Conservation (phyloP, 306 rosid species). For the Oxytropis ochrocephala region DNA sequence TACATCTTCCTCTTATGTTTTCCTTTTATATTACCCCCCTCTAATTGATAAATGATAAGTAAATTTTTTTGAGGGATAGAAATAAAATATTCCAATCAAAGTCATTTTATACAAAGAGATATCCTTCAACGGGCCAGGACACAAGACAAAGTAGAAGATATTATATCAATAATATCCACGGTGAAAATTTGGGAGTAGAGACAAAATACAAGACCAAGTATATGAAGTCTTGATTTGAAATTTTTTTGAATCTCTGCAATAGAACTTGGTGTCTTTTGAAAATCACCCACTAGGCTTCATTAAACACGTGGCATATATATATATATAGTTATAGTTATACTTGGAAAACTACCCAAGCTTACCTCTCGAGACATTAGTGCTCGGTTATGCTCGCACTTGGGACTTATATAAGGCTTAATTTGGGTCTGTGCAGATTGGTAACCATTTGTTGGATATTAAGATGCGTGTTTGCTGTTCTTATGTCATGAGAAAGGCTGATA, state of each 20-base stretch:
- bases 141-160: not conserved
- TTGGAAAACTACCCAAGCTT: not conserved
- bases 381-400: not conserved
- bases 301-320: not conserved
- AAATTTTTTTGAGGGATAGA: not conserved
- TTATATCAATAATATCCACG: not conserved
- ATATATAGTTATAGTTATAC: not conserved
- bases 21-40: not conserved
- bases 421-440: too few species aligned
- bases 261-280: not conserved
- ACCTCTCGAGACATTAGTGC: not conserved
- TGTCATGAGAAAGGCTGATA: not conserved
- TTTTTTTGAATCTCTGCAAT: slow-evolving; percentile 1
- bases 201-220: not conserved
- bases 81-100: not conserved
- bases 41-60: not conserved
- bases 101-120: not conserved
- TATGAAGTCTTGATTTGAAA: slow-evolving; percentile 6
- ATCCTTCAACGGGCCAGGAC: not conserved
- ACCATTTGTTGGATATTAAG: too few species aligned
- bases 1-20: slow-evolving; percentile 1
- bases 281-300: not conserved
- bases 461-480: not conserved
- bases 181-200: slow-evolving; percentile 2
- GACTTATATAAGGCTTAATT: too few species aligned